Evolutionary conservation across 2,329 filamentous ascomycete genomes (phyloP).

Genomic region (Paracoccidioides lutzii): DNA sequence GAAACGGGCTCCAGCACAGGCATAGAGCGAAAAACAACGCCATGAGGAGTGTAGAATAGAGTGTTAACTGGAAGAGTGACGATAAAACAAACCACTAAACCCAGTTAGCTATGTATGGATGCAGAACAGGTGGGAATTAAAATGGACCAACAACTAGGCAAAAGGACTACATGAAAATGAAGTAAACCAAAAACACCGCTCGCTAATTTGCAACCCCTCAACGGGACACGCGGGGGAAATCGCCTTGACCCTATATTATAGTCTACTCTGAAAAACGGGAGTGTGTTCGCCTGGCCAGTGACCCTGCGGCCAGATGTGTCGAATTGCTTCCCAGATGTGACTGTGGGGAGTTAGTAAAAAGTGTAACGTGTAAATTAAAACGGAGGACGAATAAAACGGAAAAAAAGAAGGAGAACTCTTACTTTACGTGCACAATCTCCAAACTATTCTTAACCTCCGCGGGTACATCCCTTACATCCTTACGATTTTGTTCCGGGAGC

Average conservation of each 20-base stretch:
- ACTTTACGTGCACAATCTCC: conserved; percentile 81
- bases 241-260: conserved; percentile 39
- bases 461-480: conserved; percentile 83
- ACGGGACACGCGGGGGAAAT: not conserved
- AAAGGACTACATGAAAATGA: conserved; percentile 2
- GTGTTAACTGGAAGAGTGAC: too few species aligned
- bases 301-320: conserved; percentile 79
- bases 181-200: conserved; percentile 2
- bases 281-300: conserved; percentile 66
- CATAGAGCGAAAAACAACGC: too few species aligned
- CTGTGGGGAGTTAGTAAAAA: conserved; percentile 30
- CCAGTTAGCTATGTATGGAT: not conserved
- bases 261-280: conserved; percentile 61
- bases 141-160: not conserved
- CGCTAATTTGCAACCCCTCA: conserved; percentile 3
- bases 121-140: conserved; percentile 2
- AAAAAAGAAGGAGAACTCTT: conserved; percentile 29
- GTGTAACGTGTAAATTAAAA: conserved; percentile 1
- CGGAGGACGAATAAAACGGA: not conserved
- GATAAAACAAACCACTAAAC: too few species aligned
- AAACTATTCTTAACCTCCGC: conserved; percentile 77
- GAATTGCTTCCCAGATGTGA: conserved; percentile 89
- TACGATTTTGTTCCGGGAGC: conserved; percentile 74
- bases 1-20: too few species aligned
- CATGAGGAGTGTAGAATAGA: too few species aligned